Percentiles rank a stretch among this genome's conserved stretches.
phyloP scores from a whole-genome alignment of 495 filamentous ascomycete genomes.

The Aspergillus funiculosus region DNA sequence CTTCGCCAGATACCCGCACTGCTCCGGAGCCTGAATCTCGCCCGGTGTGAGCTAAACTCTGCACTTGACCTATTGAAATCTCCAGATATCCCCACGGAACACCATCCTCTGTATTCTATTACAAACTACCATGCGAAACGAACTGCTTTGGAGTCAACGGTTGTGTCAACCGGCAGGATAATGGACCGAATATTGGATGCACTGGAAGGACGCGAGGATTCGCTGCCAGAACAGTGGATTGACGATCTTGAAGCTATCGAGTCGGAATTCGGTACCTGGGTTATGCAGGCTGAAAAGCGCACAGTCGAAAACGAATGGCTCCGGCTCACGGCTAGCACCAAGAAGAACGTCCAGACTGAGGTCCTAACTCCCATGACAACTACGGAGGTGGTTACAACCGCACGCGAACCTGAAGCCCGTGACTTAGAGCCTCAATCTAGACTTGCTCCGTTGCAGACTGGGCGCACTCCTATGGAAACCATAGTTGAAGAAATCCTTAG shows the following conservation, averaged over 20 bases:
- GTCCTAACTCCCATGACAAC: too few relatives aligned
- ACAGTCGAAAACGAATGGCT: conserved; percentile 43
- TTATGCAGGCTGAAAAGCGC: conserved; percentile 46
- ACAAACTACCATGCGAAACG: conserved; percentile 58
- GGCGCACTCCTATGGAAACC: conserved; percentile 23
- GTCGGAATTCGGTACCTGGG: conserved; percentile 74
- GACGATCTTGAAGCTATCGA: conserved; percentile 78
- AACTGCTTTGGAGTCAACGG: conserved; percentile 58
- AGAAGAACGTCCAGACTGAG: conserved; percentile 6
- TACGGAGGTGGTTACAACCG: too few relatives aligned
- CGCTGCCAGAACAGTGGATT: conserved; percentile 81
- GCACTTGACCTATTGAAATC: conserved; percentile 54
- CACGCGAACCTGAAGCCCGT: background rate
- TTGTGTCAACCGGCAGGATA: conserved; percentile 61
- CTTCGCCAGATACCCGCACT: conserved; percentile 65
- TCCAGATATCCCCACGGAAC: conserved; percentile 16
- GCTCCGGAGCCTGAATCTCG: conserved; percentile 57
- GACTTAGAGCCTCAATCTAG: background rate
- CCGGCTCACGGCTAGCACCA: conserved; percentile 16
- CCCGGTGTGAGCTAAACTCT: conserved; percentile 55
- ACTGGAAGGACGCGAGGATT: conserved; percentile 76
- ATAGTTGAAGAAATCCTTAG: conserved; percentile 23
- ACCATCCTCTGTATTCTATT: conserved; percentile 30
- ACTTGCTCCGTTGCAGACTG: background rate
- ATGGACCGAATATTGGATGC: conserved; percentile 81